Evolutionary conservation across 768 basidiomycete species (phyloP).

Genomic region (Naematelia encephala): DNA sequence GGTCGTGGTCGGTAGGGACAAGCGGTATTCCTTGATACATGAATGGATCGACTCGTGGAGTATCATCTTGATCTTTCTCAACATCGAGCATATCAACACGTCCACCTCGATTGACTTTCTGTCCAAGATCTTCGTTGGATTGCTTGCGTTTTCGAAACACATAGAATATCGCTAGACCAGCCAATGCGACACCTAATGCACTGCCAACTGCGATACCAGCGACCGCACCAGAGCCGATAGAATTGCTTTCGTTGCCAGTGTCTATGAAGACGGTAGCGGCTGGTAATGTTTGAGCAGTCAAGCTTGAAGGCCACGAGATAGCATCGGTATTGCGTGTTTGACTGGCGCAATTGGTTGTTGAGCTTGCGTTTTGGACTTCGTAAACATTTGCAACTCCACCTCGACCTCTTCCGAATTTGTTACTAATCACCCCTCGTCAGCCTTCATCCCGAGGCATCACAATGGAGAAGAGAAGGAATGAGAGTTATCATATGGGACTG

Average conservation of each 20-base stretch:
- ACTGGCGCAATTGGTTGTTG: conserved; percentile 16
- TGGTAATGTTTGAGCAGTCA: conserved; percentile 28
- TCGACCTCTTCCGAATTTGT: conserved; percentile 26
- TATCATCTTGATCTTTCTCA: neutral
- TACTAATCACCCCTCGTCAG: conserved; percentile 11
- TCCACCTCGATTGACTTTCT: neutral
- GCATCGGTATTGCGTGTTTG: conserved; percentile 9
- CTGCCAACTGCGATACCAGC: conserved; percentile 35
- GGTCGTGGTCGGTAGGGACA: neutral
- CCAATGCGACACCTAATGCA: conserved; percentile 18
- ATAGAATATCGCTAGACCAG: conserved; percentile 15
- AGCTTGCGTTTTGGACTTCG: conserved; percentile 21
- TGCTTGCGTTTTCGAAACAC: conserved; percentile 20
- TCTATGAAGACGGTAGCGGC: conserved; percentile 13
- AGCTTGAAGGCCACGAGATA: conserved; percentile 27
- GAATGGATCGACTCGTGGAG: neutral
- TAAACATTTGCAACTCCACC: conserved; percentile 39
- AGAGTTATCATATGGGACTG: neutral
- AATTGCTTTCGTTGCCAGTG: neutral
- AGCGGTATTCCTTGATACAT: neutral
- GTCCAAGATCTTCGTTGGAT: conserved; percentile 2
- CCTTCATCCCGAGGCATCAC: conserved; percentile 1
- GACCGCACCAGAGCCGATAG: conserved; percentile 21
- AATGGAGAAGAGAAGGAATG: neutral
- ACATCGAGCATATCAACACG: neutral